Conservation (phyloP, 2,329 filamentous ascomycete genomes). For the Fusarium hainanense region DNA sequence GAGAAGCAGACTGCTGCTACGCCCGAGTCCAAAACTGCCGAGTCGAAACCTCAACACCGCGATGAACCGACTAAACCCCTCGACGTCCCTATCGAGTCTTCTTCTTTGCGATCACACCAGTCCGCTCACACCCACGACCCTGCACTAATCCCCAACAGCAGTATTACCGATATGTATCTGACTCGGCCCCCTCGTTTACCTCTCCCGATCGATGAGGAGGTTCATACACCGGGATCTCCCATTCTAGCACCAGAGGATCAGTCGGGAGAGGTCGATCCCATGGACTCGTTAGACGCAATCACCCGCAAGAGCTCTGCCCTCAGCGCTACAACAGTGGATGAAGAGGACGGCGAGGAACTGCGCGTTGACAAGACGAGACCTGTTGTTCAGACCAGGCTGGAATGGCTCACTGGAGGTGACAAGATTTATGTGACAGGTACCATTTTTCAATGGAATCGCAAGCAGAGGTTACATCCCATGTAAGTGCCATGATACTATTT, state of each 20-base stretch:
- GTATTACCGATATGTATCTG: slow-evolving; percentile 72
- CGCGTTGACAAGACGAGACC: slow-evolving; percentile 79
- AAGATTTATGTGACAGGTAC: slow-evolving; percentile 97
- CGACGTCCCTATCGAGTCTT: slow-evolving; percentile 63
- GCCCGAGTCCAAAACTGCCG: slow-evolving; percentile 16
- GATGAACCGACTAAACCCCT: slow-evolving; percentile 65
- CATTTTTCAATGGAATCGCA: slow-evolving; percentile 97
- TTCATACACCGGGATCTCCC: slow-evolving; percentile 88
- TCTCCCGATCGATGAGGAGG: slow-evolving; percentile 92
- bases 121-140: slow-evolving; percentile 53
- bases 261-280: slow-evolving; percentile 62
- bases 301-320: slow-evolving; percentile 68
- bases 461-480: slow-evolving; percentile 87
- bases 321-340: slow-evolving; percentile 75
- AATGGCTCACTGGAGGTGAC: slow-evolving; percentile 86
- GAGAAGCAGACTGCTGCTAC: slow-evolving; percentile 21
- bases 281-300: slow-evolving; percentile 62
- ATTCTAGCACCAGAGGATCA: slow-evolving; percentile 76
- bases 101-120: slow-evolving; percentile 53
- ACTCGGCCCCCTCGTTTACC: slow-evolving; percentile 87
- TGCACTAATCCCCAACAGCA: slow-evolving; percentile 63
- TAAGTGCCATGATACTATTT: slow-evolving; percentile 62
- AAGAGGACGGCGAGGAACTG: slow-evolving; percentile 82
- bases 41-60: slow-evolving; percentile 35
- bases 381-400: slow-evolving; percentile 84